Evolutionary conservation across 441 rosid species (phyloP).

Genomic region (Aleurites moluccanus): DNA sequence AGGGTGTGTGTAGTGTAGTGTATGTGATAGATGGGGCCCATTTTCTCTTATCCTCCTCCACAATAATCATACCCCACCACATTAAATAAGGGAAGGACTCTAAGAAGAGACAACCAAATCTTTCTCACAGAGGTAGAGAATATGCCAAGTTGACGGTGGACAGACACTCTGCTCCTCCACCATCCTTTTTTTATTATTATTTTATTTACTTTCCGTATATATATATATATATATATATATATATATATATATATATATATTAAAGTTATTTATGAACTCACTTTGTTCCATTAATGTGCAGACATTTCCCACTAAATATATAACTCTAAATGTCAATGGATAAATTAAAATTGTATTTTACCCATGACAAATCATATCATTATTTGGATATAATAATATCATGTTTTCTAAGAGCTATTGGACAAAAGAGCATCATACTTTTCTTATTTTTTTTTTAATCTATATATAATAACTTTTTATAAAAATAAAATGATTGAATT

Average conservation of each 20-base stretch:
- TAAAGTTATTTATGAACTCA: conserved; percentile 5
- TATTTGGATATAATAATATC: too few relatives aligned
- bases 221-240: background rate
- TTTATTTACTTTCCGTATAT: background rate
- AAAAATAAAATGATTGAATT: too few relatives aligned
- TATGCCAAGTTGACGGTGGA: conserved; percentile 51
- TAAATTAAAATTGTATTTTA: background rate
- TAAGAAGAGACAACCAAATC: conserved; percentile 31
- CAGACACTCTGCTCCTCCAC: conserved; percentile 34
- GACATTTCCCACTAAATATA: conserved; percentile 22
- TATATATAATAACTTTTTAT: too few relatives aligned
- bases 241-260: background rate
- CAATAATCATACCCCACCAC: background rate
- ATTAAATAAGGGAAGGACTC: background rate
- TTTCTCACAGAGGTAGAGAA: conserved; percentile 28
- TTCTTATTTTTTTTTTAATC: too few relatives aligned
- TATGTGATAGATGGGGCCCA: conserved; percentile 25
- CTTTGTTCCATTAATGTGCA: conserved; percentile 23
- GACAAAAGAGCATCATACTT: too few relatives aligned
- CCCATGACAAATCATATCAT: background rate
- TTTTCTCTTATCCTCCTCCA: conserved; percentile 28
- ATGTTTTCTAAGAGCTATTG: too few relatives aligned
- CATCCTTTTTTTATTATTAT: conserved; percentile 10
- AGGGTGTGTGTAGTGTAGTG: too few relatives aligned
- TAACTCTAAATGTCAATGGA: conserved; percentile 19